Evolutionary conservation across 2,329 filamentous ascomycete genomes (phyloP).

Genomic region (Chrysosporium keratinophilum): DNA sequence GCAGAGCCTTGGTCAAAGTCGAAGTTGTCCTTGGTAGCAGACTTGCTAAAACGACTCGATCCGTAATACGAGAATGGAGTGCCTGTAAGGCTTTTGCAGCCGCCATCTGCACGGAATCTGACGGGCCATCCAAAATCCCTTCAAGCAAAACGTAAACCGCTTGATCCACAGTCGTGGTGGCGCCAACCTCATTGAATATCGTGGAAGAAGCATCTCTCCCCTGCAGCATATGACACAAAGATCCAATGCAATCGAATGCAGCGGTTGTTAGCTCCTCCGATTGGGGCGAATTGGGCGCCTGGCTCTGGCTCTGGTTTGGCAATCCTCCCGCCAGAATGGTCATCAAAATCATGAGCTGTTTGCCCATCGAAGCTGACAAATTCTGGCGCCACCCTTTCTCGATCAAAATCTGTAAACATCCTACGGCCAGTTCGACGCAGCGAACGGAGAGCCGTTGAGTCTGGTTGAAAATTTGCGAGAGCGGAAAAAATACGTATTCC

Average conservation of each 20-base stretch:
- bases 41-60: constrained; percentile 65
- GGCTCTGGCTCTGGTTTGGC: constrained; percentile 42
- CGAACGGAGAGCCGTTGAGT: constrained; percentile 61
- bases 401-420: constrained; percentile 64
- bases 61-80: constrained; percentile 54
- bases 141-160: constrained; percentile 71
- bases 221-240: constrained; percentile 41
- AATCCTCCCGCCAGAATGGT: constrained; percentile 69
- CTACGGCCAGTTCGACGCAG: constrained; percentile 61
- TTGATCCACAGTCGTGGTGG: constrained; percentile 71
- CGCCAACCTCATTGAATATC: constrained; percentile 44
- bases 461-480: constrained; percentile 74
- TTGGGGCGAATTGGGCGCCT: constrained; percentile 22
- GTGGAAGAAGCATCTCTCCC: constrained; percentile 36
- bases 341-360: constrained; percentile 75
- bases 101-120: constrained; percentile 58
- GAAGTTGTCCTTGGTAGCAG: constrained; percentile 86
- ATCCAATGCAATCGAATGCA: constrained; percentile 58
- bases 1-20: constrained; percentile 62
- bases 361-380: constrained; percentile 61
- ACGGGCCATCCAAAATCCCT: constrained; percentile 53
- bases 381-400: constrained; percentile 65
- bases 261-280: constrained; percentile 66
- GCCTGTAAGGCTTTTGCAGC: constrained; percentile 56
- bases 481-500: constrained; percentile 89